phyloP scores from a whole-genome alignment of 352 stramenopile genomes.

The Pelagophyceae sp. region DNA sequence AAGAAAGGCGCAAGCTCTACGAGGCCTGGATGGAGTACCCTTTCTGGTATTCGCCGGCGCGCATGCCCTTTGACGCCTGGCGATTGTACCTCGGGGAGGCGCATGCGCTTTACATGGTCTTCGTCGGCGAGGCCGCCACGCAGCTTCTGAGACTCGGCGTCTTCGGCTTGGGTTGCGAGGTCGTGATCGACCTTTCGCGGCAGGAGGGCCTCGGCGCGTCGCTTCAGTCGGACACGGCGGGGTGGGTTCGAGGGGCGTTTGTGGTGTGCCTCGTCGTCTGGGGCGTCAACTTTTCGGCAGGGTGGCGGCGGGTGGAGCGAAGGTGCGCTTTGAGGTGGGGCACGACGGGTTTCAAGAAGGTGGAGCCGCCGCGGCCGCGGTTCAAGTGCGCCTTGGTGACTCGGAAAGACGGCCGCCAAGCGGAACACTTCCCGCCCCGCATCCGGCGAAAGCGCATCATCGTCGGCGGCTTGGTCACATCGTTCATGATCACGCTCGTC shows the following conservation, averaged over 20 bases:
- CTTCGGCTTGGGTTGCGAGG: neutral
- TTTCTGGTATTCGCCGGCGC: neutral
- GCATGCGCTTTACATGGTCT: neutral
- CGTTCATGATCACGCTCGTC: neutral
- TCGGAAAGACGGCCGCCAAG: neutral
- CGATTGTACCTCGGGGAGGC: conserved; percentile 5
- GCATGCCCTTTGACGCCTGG: neutral
- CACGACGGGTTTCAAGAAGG: conserved; percentile 3
- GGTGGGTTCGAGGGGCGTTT: neutral
- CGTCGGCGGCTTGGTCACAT: neutral
- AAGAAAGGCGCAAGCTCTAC: neutral
- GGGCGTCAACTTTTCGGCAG: neutral
- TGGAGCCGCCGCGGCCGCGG: conserved; percentile 2
- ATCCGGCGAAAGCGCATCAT: neutral
- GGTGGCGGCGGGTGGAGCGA: neutral
- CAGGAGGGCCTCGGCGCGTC: neutral
- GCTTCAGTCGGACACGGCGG: neutral
- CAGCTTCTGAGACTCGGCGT: neutral
- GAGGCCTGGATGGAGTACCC: neutral
- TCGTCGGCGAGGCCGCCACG: neutral
- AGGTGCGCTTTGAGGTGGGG: neutral
- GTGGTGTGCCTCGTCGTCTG: neutral
- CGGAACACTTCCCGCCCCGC: neutral
- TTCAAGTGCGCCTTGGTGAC: neutral
- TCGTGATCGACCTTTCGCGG: neutral